Evolutionary conservation across 495 filamentous ascomycete species (phyloP), one percentile per base, ranked within the genome.

Genomic region (Hyaloscypha bicolor): DNA sequence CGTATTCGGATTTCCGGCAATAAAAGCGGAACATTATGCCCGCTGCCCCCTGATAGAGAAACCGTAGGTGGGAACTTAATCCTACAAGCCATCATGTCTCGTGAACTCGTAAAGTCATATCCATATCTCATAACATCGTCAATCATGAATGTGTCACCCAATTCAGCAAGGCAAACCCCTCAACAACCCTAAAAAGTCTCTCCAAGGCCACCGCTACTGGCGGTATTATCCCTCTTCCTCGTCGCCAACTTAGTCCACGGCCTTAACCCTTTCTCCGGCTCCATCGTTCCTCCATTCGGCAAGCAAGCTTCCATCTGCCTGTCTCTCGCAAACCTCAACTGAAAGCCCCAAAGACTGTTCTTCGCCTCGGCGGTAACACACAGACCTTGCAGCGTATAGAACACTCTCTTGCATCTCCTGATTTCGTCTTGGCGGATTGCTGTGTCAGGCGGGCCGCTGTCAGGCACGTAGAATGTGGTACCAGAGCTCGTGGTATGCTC

Each of bases 301-400:
- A 61, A 61, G 12, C 4, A 12, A 9, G 33, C 32, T 16, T 61
- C 33, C 32, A 25, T 25, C 59, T 42, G 11, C 59, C 52, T 19
- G 9, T 56, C 53, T 11, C 75, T 73, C 42, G 82, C 79, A 73
- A 82, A 87, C 16, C 33, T 62, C 30, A 79, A 71, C 63, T 81
- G 82, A 74, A 81, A 88, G 9, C 60, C 64, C 29, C 72, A 75
- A 35, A 89, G 70, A 48, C 84, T 87, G 2, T 55, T 53, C 22
- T 75, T 79, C 22, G 86, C 85, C 53, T 83, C 81, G 3, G 75
- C 73, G 0, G 83, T 87, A 31, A 65, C 60, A 71, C 86, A 90
- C 0, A 80, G 62, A 0, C 73, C 70, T 16, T 83, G 76, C 4
- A 90, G 73, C 33, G 81, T 74, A 30, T 72, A 59, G 69, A 87